These are phyloP conservation scores for Alternaria brassicae DNA, from an alignment of 2,329 filamentous ascomycete species.

Conservation along the genomic window DNA sequence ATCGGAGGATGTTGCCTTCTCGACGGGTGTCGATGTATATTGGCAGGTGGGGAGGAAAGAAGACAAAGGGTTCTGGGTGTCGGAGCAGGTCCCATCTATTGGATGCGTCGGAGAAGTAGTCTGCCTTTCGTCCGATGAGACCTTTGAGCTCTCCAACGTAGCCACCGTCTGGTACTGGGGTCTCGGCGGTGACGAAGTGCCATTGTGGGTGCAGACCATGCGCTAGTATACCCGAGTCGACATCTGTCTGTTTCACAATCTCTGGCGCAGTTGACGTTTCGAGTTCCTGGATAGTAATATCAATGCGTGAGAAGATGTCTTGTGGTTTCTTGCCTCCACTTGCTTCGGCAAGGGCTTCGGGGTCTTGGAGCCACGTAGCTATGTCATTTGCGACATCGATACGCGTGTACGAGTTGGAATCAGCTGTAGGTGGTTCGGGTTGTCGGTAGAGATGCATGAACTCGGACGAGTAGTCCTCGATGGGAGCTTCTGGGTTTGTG, in stretches of 20 bases:
- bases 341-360: constrained; percentile 70
- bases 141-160: constrained; percentile 76
- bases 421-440: constrained; percentile 61
- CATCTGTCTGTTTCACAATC: constrained; percentile 61
- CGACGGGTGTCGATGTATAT: constrained; percentile 91
- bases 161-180: constrained; percentile 58
- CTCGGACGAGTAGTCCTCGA: constrained; percentile 74
- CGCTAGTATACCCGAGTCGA: constrained; percentile 56
- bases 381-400: constrained; percentile 77
- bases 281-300: constrained; percentile 62
- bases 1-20: constrained; percentile 85
- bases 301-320: constrained; percentile 74
- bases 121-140: constrained; percentile 55
- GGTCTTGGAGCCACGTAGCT: constrained; percentile 79
- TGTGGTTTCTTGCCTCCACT: constrained; percentile 67
- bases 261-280: constrained; percentile 58
- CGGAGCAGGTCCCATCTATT: constrained; percentile 58
- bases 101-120: constrained; percentile 55
- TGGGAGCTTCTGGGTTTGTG: constrained; percentile 68
- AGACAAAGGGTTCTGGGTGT: constrained; percentile 62
- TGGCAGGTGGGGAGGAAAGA: constrained; percentile 82
- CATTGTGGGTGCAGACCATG: constrained; percentile 70
- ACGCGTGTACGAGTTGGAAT: constrained; percentile 79
- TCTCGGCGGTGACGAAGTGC: constrained; percentile 69
- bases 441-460: constrained; percentile 79